Evolutionary conservation across 202 grass and related monocot species (phyloP).

Genomic region (Zizania palustris): DNA sequence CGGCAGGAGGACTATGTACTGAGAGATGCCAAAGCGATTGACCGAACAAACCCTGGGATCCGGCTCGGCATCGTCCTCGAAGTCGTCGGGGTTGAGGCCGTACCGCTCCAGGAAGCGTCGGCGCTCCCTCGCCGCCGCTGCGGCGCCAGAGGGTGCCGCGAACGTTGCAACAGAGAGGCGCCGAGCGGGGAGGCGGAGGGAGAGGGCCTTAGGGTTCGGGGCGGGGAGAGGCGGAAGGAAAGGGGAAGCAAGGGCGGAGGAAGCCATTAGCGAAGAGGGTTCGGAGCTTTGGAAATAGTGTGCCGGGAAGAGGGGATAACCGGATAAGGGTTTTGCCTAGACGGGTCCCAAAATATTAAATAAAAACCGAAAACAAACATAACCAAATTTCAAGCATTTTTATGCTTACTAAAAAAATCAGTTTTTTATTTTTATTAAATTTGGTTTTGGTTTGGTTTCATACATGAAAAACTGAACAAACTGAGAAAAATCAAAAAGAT

Average conservation of each 20-base stretch:
- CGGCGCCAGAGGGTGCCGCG: slow-evolving; percentile 32
- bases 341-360: no score
- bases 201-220: slow-evolving; percentile 12
- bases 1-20: neutral
- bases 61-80: slow-evolving; percentile 33
- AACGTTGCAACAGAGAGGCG: neutral
- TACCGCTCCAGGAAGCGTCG: slow-evolving; percentile 52
- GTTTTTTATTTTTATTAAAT: no score
- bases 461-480: no score
- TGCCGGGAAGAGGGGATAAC: slow-evolving; percentile 38
- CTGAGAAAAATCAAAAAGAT: no score
- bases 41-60: slow-evolving; percentile 43
- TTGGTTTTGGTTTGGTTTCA: no score
- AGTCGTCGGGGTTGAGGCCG: slow-evolving; percentile 60
- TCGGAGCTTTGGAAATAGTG: slow-evolving; percentile 20
- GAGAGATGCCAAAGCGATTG: neutral
- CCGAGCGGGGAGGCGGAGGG: slow-evolving; percentile 19
- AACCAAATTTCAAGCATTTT: no score
- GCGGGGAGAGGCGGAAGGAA: slow-evolving; percentile 31
- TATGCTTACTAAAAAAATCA: no score
- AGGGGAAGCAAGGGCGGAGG: slow-evolving; percentile 28
- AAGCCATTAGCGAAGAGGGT: slow-evolving; percentile 40
- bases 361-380: no score
- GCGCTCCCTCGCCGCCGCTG: slow-evolving; percentile 51
- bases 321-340: slow-evolving; percentile 8